Base-by-base conservation (phyloP, 176 grass and related monocot species). In the Avena sativa region DNA sequence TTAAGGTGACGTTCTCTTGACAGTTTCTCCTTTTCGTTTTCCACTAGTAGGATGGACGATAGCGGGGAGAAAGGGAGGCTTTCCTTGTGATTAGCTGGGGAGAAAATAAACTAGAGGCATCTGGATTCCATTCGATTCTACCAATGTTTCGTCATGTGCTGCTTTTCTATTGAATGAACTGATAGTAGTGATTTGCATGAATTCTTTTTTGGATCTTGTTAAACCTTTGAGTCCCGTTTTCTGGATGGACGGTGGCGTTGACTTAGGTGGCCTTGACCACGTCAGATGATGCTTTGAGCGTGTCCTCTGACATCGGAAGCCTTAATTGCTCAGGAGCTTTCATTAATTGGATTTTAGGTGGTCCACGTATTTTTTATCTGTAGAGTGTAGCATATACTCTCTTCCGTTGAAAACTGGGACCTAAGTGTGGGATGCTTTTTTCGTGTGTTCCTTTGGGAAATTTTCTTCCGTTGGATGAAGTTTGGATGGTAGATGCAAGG, bases 41-140 rank as follows among this genome's bases (percentile, higher is more conserved):
- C 63, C 13, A 77, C 63, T 57, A 72, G 62, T 64, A 14, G 81
- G 79, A 84, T 11, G 74, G 60, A 12, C 48, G 53, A 67, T 85
- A 43, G 82, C 72, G 53, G 88, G 71, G 20, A 63, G 79, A 85
- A 84, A 76, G n/a, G 34, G 48, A 15, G 6, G 78, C n/a, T 78
- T 72, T 72, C 86, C 63, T 49, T 88, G 77, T 88, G 86, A 88
- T 81, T 79, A 78, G 44, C 78, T 82, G 69, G 23, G 60, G 52
- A 85, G 70, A 85, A 65, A 66, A 88, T 90, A 91, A 91, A 82
- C 71, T 71, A 65, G 82, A 64, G 44, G 46, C 71, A 78, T 78
- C 86, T 78, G 38, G 70, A 88, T 78, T 88, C 56, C 71, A 78
- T 88, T 78, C 63, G 23, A 85, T 85, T 77, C 78, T 26, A 65